Evolutionary conservation across 1,139 yeast genomes (phyloP), one percentile per base, ranked within the genome.

Genomic region (Wickerhamomyces sp.): DNA sequence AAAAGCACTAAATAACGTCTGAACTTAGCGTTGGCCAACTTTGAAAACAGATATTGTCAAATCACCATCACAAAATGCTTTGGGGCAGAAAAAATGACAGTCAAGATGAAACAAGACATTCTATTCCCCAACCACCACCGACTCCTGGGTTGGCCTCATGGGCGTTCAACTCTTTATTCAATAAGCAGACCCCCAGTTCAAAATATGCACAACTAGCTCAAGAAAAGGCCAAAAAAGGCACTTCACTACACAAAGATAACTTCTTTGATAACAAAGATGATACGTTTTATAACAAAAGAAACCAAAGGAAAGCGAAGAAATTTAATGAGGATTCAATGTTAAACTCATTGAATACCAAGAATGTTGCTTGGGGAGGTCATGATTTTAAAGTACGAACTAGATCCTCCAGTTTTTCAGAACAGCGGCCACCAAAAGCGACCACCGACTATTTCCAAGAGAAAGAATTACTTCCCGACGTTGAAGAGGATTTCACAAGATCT

Each of bases 121-220:
- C 30, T 13, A 31, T 32, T 8, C 14, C 32, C 28, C 41, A 41
- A 24, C 43, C 41, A 4, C 51, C 47, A 13, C 44, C 51, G 15
- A 50, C 55, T 1, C 56, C 55, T 3, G 57, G 56, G 2, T 33
- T 51, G n/a, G 55, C 55, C 1, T 36, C 42, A 4, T 54, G 58
- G 58, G 56, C 55, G 0, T 46, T 46, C 41, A 45, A 47, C 33
- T 52, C 58, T 1, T 27, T 54, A 5, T 52, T 54, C 44, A 48
- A 40, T 33, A 45, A 38, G 12, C 45, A 48, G 29, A 53, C 56
- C 1, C 58, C 58, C 3, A 41, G 49, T 24, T 36, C 51, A 3
- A 54, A 54, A 38, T 53, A 53, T 36, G 21, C 37, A 3, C 32
- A 33, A 3, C 24, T 31, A 33, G 35, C 15, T 36, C 34, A 22